Base-by-base conservation (phyloP, 2,329 filamentous ascomycete species). In the Claviceps capensis region DNA sequence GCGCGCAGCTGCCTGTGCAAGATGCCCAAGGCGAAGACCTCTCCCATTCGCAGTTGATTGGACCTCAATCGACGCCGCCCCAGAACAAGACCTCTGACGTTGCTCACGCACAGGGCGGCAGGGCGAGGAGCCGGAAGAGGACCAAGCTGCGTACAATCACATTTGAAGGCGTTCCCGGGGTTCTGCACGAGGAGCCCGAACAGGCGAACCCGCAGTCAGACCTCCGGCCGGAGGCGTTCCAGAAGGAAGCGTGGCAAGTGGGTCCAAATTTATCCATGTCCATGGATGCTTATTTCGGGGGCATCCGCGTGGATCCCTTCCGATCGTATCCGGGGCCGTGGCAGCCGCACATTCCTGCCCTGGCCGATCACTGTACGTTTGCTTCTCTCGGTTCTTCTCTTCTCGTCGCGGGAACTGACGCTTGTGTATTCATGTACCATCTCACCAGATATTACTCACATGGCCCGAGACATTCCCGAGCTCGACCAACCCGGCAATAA, bases 381-480 rank as follows among this genome's bases (percentile, higher is more conserved):
- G 17, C n/a, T 45, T 14, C 30, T 8, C 17, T 34, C 8, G 13
- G 6, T 13, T 26, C 13, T 4, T 44, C 9, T n/a, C 8, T 36
- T 48, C 26, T 37, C n/a, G 22, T 22, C 22, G 22, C 22, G 22
- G 22, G 22, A 22, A 22, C 2, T 19, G 19, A 19, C 19, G 19
- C 19, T 19, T 19, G 17, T 19, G 17, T 19, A 19, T 19, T 2
- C n/a, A n/a, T n/a, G n/a, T 19, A 19, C 17, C 17, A 19, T 19
- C 17, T 19, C n/a, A 19, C 17, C 22, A 22, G 62, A 56, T 52
- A 56, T 64, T 19, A 48, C 61, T 16, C 60, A 64, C 49, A 60
- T 64, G 62, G 62, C 60, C 36, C 52, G 59, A 2, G 62, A 64
- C 50, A 63, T 64, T 40, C 57, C 61, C 16, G 61, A 62, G 49